Base-by-base conservation (phyloP, 129 eudicot genomes). In the Silybum marianum region DNA sequence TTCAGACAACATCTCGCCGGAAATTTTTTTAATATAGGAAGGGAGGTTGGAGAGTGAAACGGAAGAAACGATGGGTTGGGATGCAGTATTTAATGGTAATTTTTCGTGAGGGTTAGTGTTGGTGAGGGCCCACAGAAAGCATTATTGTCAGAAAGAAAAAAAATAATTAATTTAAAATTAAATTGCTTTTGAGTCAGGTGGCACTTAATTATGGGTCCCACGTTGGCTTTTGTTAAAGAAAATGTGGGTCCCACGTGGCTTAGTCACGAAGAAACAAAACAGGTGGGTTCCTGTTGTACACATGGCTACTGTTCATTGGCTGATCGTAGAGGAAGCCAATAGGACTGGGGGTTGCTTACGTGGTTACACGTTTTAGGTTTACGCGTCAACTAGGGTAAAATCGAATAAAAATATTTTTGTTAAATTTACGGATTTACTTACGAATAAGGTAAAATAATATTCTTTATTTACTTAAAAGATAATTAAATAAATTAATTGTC, bases 1-100 rank as follows among this genome's bases (percentile, higher is more conserved):
- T 72, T 83, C 77, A 83, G 94, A 88, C 90, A 93, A 70, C 97
- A 91, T 94, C 6, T 32, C 28, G 87, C 91, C 90, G 93, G 98
- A 77, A 88, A 87, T 80, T 67, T 38, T 85, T 78, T 84, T 72
- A 65, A 73, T 30, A 78, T 81, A 40, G 83, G 38, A 84, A 82
- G 90, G 75, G 62, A 83, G 87, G 83, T 51, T 73, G 84, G 78
- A 80, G 92, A 87, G 72, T 93, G 87, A 94, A 91, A 94, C 95
- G 98, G 98, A 90, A 90, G 95, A 54, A 87, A 84, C 72, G 92
- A 84, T 73, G 75, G 90, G 81, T 71, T 78, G 75, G 95, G 82
- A 86, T 12, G 79, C 25, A 66, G 86, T 87, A 94, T 91, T 94
- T 94, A 94, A 58, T 38, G 91, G 74, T 72, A 76, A 73, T 22